These are phyloP conservation scores for Talaromyces sp. DNA, from an alignment of 2,329 filamentous ascomycete genomes.

Conservation along the genomic window DNA sequence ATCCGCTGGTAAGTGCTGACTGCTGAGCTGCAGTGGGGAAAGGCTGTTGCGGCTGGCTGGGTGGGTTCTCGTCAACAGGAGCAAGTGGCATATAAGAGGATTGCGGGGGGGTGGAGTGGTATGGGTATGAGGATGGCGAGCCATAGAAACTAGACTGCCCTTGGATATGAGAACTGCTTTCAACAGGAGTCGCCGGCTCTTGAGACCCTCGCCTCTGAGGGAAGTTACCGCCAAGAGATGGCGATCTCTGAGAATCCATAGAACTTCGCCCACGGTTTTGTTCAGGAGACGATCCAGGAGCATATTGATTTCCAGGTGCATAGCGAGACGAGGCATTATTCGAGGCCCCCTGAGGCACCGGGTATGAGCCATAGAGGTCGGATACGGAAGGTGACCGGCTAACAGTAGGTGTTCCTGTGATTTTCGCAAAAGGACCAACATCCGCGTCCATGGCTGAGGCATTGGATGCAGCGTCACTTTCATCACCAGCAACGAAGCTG, in stretches of 20 bases:
- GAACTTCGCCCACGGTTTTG: constrained; percentile 47
- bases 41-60: constrained; percentile 22
- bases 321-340: constrained; percentile 39
- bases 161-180: constrained; percentile 29
- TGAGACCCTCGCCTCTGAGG: constrained; percentile 34
- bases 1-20: constrained; percentile 23
- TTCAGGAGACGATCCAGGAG: constrained; percentile 49
- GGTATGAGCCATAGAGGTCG: constrained; percentile 67
- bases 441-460: constrained; percentile 56
- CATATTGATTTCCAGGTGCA: constrained; percentile 40
- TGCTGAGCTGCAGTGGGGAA: constrained; percentile 17
- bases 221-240: constrained; percentile 30
- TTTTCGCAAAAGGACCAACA: constrained; percentile 74
- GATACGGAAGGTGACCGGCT: constrained; percentile 70
- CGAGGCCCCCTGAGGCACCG: constrained; percentile 29
- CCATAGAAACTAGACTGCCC: constrained; percentile 23
- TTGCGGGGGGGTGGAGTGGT: constrained; percentile 35
- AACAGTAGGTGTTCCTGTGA: constrained; percentile 69
- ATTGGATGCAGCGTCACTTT: constrained; percentile 62
- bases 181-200: constrained; percentile 31
- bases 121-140: constrained; percentile 26
- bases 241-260: constrained; percentile 43
- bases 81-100: constrained; percentile 35
- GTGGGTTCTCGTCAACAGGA: constrained; percentile 35
- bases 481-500: constrained; percentile 91